phyloP scores from a whole-genome alignment of 129 eudicot species.

The Escallonia herrerae region DNA sequence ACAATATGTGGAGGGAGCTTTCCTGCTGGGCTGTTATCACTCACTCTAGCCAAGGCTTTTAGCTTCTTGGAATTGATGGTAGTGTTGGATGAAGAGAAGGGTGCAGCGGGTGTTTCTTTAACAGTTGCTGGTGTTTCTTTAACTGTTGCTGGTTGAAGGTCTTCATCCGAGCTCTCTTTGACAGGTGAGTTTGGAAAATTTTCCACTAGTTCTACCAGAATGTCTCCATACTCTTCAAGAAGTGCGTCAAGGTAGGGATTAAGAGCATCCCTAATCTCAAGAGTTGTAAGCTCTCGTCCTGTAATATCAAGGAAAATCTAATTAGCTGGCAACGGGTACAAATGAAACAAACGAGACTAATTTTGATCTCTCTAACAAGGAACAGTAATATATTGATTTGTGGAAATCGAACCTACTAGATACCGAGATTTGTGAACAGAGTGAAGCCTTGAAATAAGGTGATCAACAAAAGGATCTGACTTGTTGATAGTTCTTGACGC shows the following conservation, averaged over 20 bases:
- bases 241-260: slow-evolving; percentile 73
- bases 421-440: slow-evolving; percentile 81
- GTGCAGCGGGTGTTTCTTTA: slow-evolving; percentile 21
- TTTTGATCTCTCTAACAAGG: neutral
- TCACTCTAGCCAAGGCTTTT: slow-evolving; percentile 51
- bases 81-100: slow-evolving; percentile 24
- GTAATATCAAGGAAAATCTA: slow-evolving; percentile 12
- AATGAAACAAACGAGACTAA: neutral
- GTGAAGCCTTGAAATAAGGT: slow-evolving; percentile 78
- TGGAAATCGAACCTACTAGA: slow-evolving; percentile 75
- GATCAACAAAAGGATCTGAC: slow-evolving; percentile 76
- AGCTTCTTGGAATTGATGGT: slow-evolving; percentile 38
- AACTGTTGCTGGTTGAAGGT: slow-evolving; percentile 13
- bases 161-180: slow-evolving; percentile 42
- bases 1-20: slow-evolving; percentile 73
- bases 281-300: slow-evolving; percentile 94
- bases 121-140: slow-evolving; percentile 20
- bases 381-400: neutral
- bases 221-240: slow-evolving; percentile 52
- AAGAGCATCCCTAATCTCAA: slow-evolving; percentile 81
- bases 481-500: slow-evolving; percentile 83
- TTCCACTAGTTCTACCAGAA: slow-evolving; percentile 56
- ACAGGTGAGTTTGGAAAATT: slow-evolving; percentile 63
- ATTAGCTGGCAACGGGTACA: neutral
- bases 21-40: slow-evolving; percentile 39